phyloP scores from a whole-genome alignment of 164 flowering plant genomes.

The Vitis vinifera region ASM3070453v1 NC_081805.1:25556001-25556500 shows the following conservation, averaged over 20 bases:
- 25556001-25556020: slow-evolving; percentile 74
- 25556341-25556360: too few species aligned
- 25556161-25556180: background rate
- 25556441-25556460: too few species aligned
- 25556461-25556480: too few species aligned
- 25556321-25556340: background rate
- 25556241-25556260: slow-evolving; percentile 43
- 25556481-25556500: too few species aligned
- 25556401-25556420: too few species aligned
- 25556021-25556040: slow-evolving; percentile 56
- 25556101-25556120: background rate
- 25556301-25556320: background rate
- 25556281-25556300: slow-evolving; percentile 5
- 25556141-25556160: too few species aligned
- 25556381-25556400: too few species aligned
- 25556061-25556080: slow-evolving; percentile 41
- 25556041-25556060: slow-evolving; percentile 48
- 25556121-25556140: too few species aligned
- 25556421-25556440: too few species aligned
- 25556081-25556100: slow-evolving; percentile 52
- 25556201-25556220: slow-evolving; percentile 51
- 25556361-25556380: too few species aligned
- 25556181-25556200: slow-evolving; percentile 51
- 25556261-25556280: slow-evolving; percentile 10
- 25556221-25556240: slow-evolving; percentile 73